Conservation (phyloP, 1,139 yeast species). For the Nadsonia commutata region DNA sequence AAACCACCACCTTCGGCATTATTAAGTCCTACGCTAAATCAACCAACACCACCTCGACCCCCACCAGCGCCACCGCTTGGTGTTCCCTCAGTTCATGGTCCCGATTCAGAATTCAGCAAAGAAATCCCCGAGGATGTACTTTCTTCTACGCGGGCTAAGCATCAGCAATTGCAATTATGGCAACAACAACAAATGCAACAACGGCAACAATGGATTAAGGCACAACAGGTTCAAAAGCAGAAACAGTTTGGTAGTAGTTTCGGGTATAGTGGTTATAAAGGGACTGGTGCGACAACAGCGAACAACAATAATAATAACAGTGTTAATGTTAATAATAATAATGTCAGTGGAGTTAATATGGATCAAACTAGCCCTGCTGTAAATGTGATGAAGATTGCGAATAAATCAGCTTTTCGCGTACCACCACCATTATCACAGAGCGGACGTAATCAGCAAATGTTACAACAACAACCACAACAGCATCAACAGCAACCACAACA, state of each 20-base stretch:
- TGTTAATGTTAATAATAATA: conserved; percentile 8
- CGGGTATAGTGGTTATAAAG: conserved; percentile 9
- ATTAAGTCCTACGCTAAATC: no score
- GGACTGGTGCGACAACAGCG: conserved; percentile 4
- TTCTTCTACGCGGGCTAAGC: no score
- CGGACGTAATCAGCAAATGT: conserved; percentile 12
- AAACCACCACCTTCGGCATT: conserved; percentile 16
- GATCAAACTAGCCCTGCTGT: no score
- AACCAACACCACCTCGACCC: conserved; percentile 29
- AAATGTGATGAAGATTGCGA: no score
- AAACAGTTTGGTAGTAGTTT: conserved; percentile 5
- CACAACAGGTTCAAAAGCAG: conserved; percentile 9
- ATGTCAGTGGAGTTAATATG: no score
- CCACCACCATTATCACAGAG: conserved; percentile 13
- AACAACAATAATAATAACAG: conserved; percentile 9
- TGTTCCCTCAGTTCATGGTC: conserved; percentile 21
- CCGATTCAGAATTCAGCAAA: conserved; percentile 6
- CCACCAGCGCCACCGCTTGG: conserved; percentile 30
- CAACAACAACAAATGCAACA: conserved; percentile 10
- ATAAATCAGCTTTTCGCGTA: conserved; percentile 6
- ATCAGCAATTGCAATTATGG: conserved; percentile 10
- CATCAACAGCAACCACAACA: conserved; percentile 9
- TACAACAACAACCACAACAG: conserved; percentile 10
- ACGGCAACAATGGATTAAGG: conserved; percentile 8
- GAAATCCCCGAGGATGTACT: conserved; percentile 5